Conservation (phyloP, 108 stramenopile species). For the Epithemia pelagica region DNA sequence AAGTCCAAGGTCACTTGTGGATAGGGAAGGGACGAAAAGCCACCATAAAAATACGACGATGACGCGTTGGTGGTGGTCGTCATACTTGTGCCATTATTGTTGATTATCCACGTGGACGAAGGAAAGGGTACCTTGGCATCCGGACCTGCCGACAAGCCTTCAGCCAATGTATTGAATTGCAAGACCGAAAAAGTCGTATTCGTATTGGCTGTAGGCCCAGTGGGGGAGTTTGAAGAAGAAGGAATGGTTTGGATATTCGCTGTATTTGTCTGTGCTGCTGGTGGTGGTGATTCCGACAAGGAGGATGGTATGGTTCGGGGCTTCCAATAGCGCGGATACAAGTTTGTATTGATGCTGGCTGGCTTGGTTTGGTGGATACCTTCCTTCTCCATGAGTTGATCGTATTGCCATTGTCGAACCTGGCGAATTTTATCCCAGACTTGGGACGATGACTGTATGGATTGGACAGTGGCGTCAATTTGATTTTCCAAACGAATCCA, state of each 20-base stretch:
- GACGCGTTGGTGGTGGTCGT: neutral
- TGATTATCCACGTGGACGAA: neutral
- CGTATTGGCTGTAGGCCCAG: neutral
- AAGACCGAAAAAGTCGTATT: slow-evolving; percentile 23
- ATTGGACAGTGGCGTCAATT: neutral
- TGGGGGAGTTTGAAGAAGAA: no score
- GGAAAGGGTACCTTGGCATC: slow-evolving; percentile 26
- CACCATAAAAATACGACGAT: slow-evolving; percentile 26
- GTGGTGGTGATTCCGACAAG: no score
- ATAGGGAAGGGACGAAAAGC: slow-evolving; percentile 26
- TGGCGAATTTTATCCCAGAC: no score
- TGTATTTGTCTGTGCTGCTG: no score
- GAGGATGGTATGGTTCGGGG: no score
- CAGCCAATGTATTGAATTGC: slow-evolving; percentile 43
- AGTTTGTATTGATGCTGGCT: no score
- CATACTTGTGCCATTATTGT: neutral
- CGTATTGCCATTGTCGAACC: no score
- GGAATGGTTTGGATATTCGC: no score
- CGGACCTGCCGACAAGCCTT: slow-evolving; percentile 37
- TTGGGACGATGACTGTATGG: no score
- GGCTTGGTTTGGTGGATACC: no score
- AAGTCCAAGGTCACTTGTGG: slow-evolving; percentile 36
- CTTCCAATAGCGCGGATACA: no score
- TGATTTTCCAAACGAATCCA: neutral
- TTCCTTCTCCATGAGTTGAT: no score